Evolutionary conservation across 441 rosid species (phyloP), one percentile per base, ranked within the genome.

Genomic region (Codiaeum variegatum): DNA sequence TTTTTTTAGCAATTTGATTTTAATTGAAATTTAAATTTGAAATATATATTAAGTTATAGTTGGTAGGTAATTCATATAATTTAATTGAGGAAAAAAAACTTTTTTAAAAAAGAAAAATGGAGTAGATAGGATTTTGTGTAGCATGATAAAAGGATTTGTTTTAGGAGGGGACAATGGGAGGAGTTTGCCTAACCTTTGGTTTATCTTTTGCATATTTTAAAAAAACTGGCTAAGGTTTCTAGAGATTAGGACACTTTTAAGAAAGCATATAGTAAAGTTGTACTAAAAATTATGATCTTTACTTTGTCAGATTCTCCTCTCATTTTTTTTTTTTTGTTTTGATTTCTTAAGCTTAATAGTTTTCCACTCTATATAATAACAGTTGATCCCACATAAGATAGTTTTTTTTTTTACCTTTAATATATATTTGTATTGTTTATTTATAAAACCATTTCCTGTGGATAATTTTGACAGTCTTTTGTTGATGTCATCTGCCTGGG

Each of bases 181-280:
- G 49, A 47, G 65, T 73, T 71, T 47, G 52, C 61, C 59, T 76
- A 67, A 64, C 49, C 52, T 64, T 1, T 32, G 63, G 60, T 47
- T 64, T 55, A 19, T 38, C 42, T 76, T 72, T 72, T 29, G 42
- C 66, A 26, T 15, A 34, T 68, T n/a, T 36, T 24, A 58, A 52
- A 67, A 69, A 47, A 61, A 73, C n/a, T n/a, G 70, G 44, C 72
- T 72, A 78, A 76, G 70, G 81, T 68, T 72, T 73, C 68, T 76
- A 11, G 88, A 85, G 84, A 81, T 84, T 77, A 83, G 75, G 71
- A 54, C 18, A 40, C 78, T 80, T 80, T 78, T 69, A 74, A 79
- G 62, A 79, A 84, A 82, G 83, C 70, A 70, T 13, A 67, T 47
- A 75, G 64, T 68, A 77, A 77, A 73, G 81, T 63, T 72, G 62